Percentiles rank a stretch among this genome's conserved stretches.
Evolutionary conservation across 352 stramenopile genomes (phyloP).

Genomic region (Phytophthora kernoviae): DNA sequence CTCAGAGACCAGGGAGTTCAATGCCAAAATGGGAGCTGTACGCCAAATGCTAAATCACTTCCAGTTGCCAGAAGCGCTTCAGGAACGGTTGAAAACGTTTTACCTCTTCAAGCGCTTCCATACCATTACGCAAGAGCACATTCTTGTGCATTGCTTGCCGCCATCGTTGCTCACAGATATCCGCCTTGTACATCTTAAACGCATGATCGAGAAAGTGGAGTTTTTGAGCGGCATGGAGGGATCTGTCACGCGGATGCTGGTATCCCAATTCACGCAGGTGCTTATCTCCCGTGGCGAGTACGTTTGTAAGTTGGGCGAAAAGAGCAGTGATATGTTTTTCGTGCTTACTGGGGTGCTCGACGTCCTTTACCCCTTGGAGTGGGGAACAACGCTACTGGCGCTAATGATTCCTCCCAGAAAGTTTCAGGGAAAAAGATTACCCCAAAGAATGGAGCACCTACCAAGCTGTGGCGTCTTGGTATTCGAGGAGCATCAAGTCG

Average conservation of each 20-base stretch:
- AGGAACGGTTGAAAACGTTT: slow-evolving; percentile 62
- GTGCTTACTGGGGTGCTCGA: slow-evolving; percentile 64
- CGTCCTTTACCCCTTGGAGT: slow-evolving; percentile 42
- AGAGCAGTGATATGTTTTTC: slow-evolving; percentile 76
- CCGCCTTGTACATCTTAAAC: slow-evolving; percentile 62
- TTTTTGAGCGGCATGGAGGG: slow-evolving; percentile 69
- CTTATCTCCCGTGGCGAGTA: slow-evolving; percentile 61
- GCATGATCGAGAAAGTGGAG: slow-evolving; percentile 72
- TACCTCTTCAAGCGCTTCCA: slow-evolving; percentile 76
- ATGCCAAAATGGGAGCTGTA: slow-evolving; percentile 55
- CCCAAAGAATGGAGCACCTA: slow-evolving; percentile 6
- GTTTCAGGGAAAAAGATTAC: background rate
- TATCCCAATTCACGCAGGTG: slow-evolving; percentile 68
- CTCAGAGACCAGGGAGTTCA: slow-evolving; percentile 69
- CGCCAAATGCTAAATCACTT: slow-evolving; percentile 67
- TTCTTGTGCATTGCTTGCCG: slow-evolving; percentile 63
- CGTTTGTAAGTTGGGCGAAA: slow-evolving; percentile 58
- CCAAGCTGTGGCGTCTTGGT: slow-evolving; percentile 27
- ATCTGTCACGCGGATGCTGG: slow-evolving; percentile 66
- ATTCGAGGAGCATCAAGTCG: slow-evolving; percentile 9
- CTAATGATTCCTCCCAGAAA: slow-evolving; percentile 4
- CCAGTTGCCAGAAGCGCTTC: slow-evolving; percentile 40
- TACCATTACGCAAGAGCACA: slow-evolving; percentile 69
- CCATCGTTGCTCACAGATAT: slow-evolving; percentile 75
- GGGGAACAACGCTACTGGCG: background rate